These are phyloP conservation scores for Penicillium sp. DNA, from an alignment of 2,329 filamentous ascomycete genomes.

Conservation along the genomic window DNA sequence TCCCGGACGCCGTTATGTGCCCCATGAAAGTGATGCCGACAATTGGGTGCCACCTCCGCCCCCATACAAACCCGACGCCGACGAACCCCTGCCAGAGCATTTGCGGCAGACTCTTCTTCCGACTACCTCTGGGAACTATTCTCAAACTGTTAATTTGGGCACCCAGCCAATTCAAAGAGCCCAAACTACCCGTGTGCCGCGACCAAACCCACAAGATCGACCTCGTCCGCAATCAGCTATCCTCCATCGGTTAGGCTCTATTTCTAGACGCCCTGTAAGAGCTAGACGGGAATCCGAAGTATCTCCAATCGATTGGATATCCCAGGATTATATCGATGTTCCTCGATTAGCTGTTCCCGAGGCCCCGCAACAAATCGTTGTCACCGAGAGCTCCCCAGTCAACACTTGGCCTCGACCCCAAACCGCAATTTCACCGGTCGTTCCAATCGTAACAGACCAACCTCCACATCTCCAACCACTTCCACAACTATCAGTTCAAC, in stretches of 20 bases:
- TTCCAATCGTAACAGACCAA: slow-evolving; percentile 8
- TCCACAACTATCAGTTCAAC: slow-evolving; percentile 20
- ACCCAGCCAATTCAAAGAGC: slow-evolving; percentile 24
- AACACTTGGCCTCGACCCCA: slow-evolving; percentile 6
- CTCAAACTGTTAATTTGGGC: not conserved
- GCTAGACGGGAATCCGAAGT: slow-evolving; percentile 20
- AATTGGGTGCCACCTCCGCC: slow-evolving; percentile 88
- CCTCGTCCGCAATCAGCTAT: slow-evolving; percentile 31
- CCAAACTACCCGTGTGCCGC: slow-evolving; percentile 32
- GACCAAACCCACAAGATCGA: slow-evolving; percentile 22
- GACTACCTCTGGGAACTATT: slow-evolving; percentile 22
- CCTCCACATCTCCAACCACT: slow-evolving; percentile 13
- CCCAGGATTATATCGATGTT: slow-evolving; percentile 11
- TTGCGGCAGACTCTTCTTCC: slow-evolving; percentile 40
- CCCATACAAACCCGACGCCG: slow-evolving; percentile 61
- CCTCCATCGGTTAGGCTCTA: slow-evolving; percentile 33
- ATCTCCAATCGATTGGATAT: slow-evolving; percentile 6
- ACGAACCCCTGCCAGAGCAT: slow-evolving; percentile 43
- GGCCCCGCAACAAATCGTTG: not conserved
- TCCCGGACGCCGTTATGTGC: slow-evolving; percentile 61
- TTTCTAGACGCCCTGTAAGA: slow-evolving; percentile 29
- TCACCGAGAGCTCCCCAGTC: not conserved
- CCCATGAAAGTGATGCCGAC: slow-evolving; percentile 84
- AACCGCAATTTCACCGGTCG: slow-evolving; percentile 3
- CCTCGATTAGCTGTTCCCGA: not conserved